These are phyloP conservation scores for Paraglomus brasilianum DNA, from an alignment of 192 early-diverging fungal species.

Conservation along the genomic window DNA sequence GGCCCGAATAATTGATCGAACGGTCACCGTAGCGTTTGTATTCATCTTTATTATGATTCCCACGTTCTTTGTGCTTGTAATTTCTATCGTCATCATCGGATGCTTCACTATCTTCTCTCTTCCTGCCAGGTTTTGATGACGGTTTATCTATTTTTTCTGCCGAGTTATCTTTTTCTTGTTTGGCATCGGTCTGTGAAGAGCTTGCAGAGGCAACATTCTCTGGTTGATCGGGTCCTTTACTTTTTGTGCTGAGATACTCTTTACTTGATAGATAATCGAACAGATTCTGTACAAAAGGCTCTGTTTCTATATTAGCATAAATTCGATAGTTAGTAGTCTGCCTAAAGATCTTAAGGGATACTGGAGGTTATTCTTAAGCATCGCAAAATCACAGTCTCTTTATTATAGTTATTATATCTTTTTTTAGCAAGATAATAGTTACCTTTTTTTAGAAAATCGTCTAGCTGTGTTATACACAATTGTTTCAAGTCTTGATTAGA, in stretches of 20 bases:
- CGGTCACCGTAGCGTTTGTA: slow-evolving; percentile 21
- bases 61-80: slow-evolving; percentile 64
- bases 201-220: too few species aligned
- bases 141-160: slow-evolving; percentile 4
- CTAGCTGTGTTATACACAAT: slow-evolving; percentile 61
- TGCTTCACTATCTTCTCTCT: slow-evolving; percentile 48
- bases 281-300: slow-evolving; percentile 59
- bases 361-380: too few species aligned
- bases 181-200: slow-evolving; percentile 15
- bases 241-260: slow-evolving; percentile 39
- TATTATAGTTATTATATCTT: too few species aligned
- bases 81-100: slow-evolving; percentile 71
- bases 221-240: neutral
- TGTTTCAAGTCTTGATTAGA: slow-evolving; percentile 54
- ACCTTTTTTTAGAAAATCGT: slow-evolving; percentile 78
- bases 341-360: too few species aligned
- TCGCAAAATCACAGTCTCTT: too few species aligned
- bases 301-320: slow-evolving; percentile 54
- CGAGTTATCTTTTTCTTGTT: neutral
- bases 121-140: slow-evolving; percentile 24
- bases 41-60: slow-evolving; percentile 39
- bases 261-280: slow-evolving; percentile 52
- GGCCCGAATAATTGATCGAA: slow-evolving; percentile 1
- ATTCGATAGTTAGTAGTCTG: too few species aligned
- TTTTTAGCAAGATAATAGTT: too few species aligned